Evolutionary conservation across 2,329 filamentous ascomycete species (phyloP).

Genomic region (Endothia cerciana): DNA sequence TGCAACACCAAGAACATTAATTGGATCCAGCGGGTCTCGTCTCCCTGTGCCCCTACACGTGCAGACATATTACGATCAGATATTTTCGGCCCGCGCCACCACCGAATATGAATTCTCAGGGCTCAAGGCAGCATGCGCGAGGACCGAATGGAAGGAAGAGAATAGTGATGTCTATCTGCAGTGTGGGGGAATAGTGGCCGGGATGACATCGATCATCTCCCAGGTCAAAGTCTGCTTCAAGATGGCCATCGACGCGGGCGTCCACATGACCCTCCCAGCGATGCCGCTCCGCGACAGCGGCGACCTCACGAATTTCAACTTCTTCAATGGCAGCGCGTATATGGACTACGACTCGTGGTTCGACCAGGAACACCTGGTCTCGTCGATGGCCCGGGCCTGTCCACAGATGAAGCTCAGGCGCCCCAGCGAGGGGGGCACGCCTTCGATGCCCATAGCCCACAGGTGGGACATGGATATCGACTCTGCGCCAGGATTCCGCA

Average conservation of each 20-base stretch:
- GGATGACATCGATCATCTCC: conserved; percentile 37
- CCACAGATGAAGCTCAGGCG: conserved; percentile 37
- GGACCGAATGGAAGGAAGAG: conserved; percentile 28
- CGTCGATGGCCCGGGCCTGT: conserved; percentile 31
- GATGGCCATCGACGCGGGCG: conserved; percentile 37
- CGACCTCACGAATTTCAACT: conserved; percentile 36
- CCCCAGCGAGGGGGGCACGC: conserved; percentile 23
- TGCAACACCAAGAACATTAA: neutral
- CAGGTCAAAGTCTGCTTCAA: conserved; percentile 39
- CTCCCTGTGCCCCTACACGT: conserved; percentile 26
- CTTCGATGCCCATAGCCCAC: conserved; percentile 13
- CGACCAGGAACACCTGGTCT: conserved; percentile 34
- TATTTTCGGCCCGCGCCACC: conserved; percentile 34
- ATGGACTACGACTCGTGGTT: conserved; percentile 38
- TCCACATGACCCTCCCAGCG: conserved; percentile 33
- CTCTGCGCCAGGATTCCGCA: conserved; percentile 13
- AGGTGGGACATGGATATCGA: conserved; percentile 22
- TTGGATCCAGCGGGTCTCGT: neutral
- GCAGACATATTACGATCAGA: conserved; percentile 38
- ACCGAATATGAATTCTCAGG: conserved; percentile 33
- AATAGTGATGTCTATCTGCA: conserved; percentile 33
- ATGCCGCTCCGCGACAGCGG: conserved; percentile 37
- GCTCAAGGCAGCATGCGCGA: conserved; percentile 29
- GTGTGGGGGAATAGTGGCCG: conserved; percentile 36
- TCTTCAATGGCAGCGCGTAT: conserved; percentile 34